Base-by-base conservation (phyloP, 169 alveolate species). In the Plasmodium blacklocki region DNA sequence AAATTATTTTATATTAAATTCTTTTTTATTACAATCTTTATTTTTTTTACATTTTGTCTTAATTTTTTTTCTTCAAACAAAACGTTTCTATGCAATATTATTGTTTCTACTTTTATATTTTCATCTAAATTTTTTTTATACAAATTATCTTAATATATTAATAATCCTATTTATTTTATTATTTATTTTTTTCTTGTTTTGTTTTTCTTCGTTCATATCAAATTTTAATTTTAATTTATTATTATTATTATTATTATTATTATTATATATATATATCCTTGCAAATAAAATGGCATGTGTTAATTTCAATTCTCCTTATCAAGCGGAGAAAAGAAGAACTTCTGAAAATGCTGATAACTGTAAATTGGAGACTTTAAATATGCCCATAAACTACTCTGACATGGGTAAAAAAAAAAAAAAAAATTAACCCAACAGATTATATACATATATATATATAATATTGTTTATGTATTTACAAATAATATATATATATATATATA, bases 301-400 rank as follows among this genome's bases (percentile, higher is more conserved):
- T 11, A 66, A 60, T 49, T 93, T 91, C 67, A 75, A 88, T 62
- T 93, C 94, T 32, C 96, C 94, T 1, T 88, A 87, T 29, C 90
- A 91, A 52, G 91, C 91, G 43, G 94, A 91, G 60, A 93, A 90
- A 66, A 63, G 96, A 63, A 59, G 94, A 39, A 58, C 88, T 5
- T 58, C 91, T 12, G 92, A 66, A 62, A 73, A 83, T 56, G 68
- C 60, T 11, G 93, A 74, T 7, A 80, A 72, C 47, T 9, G 19
- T 1, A 88, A 63, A 50, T 67, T 86, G 39, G 88, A 49, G 32
- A 50, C 68, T 66, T 47, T 59, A 18, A 75, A 67, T 21, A 52
- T 66, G 50, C 92, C 96, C 18, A 87, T 93, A 18, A 73, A 74
- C 50, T 91, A 90, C 73, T 32, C 89, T n/a, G 92, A 93, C 39